Percentiles rank a stretch among this genome's conserved stretches.
These are phyloP conservation scores for Neopestalotiopsis sp. DNA, from an alignment of 2,329 filamentous ascomycete species.

Conservation along the genomic window DNA sequence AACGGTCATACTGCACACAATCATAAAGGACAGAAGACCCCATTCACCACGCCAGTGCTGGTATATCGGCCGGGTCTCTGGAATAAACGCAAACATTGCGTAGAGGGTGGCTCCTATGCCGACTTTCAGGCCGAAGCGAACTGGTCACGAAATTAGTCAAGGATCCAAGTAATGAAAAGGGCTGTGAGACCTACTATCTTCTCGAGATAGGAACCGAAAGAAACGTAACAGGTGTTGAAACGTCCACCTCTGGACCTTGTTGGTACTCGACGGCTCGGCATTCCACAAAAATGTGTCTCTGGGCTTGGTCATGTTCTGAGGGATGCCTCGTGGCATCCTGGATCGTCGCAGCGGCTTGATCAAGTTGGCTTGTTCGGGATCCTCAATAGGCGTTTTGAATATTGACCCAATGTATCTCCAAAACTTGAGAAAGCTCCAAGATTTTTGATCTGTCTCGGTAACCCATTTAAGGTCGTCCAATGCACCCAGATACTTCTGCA, in stretches of 20 bases:
- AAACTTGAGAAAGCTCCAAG: conserved; percentile 87
- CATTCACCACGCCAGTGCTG: conserved; percentile 93
- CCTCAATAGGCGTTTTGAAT: conserved; percentile 37
- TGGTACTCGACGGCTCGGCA: conserved; percentile 49
- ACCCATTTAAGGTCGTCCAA: conserved; percentile 83
- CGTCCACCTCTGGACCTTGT: conserved; percentile 42
- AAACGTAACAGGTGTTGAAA: conserved; percentile 52
- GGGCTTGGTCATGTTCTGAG: conserved; percentile 55
- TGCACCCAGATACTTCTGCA: conserved; percentile 80
- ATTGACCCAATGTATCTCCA: conserved; percentile 58
- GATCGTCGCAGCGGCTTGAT: conserved; percentile 57
- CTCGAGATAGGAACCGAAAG: conserved; percentile 54
- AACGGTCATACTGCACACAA: conserved; percentile 97
- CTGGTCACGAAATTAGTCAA: conserved; percentile 33
- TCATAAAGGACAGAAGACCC: conserved; percentile 96
- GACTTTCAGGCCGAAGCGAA: conserved; percentile 88
- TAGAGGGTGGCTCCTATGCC: conserved; percentile 88
- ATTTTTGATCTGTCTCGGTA: conserved; percentile 63
- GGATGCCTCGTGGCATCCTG: conserved; percentile 60
- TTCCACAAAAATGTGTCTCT: conserved; percentile 62
- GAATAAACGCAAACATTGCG: conserved; percentile 86
- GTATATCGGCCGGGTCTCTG: conserved; percentile 78
- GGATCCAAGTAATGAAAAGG: neutral
- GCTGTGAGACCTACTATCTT: conserved; percentile 50
- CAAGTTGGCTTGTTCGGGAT: conserved; percentile 50